Evolutionary conservation across 2,329 filamentous ascomycete species (phyloP).

Genomic region (Microdochium trichocladiopsis): DNA sequence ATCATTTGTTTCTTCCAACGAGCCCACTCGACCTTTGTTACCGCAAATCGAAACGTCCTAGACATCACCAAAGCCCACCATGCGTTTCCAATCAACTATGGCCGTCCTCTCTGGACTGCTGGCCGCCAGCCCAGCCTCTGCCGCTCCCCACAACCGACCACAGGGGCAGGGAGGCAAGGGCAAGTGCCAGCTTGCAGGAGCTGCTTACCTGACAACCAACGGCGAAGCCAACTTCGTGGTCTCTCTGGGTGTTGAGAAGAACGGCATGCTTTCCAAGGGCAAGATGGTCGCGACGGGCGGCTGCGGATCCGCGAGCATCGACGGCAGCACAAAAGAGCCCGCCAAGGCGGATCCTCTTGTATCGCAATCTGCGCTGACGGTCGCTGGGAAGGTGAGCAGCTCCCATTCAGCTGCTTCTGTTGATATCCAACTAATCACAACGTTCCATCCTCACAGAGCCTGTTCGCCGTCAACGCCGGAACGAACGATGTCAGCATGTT

Average conservation of each 20-base stretch:
- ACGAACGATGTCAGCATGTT: conserved; percentile 47
- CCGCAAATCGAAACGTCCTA: too few relatives aligned
- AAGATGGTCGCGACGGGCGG: conserved; percentile 38
- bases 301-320: conserved; percentile 31
- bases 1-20: too few relatives aligned
- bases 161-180: neutral
- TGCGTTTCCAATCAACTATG: neutral
- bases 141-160: neutral
- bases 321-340: conserved; percentile 25
- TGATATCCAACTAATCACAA: neutral
- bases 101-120: neutral
- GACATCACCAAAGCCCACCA: too few relatives aligned
- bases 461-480: conserved; percentile 50
- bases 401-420: too few relatives aligned
- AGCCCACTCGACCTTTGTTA: too few relatives aligned
- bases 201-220: conserved; percentile 51
- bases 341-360: conserved; percentile 42
- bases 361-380: conserved; percentile 40
- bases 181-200: conserved; percentile 10
- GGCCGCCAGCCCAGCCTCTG: neutral
- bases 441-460: conserved; percentile 21
- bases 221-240: conserved; percentile 39
- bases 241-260: conserved; percentile 34
- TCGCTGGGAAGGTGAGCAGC: conserved; percentile 44
- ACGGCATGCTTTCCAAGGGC: conserved; percentile 39